Conservation (phyloP, 306 rosid species). For the Carpinus fangiana region DNA sequence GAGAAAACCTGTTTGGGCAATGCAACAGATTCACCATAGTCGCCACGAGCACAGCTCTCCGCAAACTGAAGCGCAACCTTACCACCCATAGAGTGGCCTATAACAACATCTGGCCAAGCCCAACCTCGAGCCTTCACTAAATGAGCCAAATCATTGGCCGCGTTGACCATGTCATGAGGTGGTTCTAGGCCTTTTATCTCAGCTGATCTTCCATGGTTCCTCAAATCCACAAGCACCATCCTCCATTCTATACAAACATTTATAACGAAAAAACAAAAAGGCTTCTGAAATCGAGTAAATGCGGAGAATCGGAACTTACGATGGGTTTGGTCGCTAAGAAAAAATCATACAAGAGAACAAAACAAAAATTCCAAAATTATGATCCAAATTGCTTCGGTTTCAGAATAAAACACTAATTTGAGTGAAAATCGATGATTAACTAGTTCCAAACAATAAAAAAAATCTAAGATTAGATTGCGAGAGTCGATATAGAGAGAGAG, state of each 20-base stretch:
- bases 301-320: neutral
- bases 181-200: conserved; percentile 53
- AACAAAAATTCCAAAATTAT: neutral
- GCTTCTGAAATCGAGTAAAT: neutral
- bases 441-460: neutral
- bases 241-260: conserved; percentile 63
- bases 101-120: conserved; percentile 92
- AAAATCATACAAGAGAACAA: neutral
- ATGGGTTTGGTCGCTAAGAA: no score
- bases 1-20: conserved; percentile 77
- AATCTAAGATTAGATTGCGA: neutral
- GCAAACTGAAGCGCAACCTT: conserved; percentile 76
- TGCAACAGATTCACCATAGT: conserved; percentile 59
- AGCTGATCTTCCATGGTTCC: conserved; percentile 83
- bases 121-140: conserved; percentile 67
- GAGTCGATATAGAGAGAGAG: neutral
- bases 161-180: conserved; percentile 66
- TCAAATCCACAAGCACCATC: conserved; percentile 76
- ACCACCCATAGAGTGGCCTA: conserved; percentile 95
- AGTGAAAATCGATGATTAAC: neutral
- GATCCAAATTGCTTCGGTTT: neutral
- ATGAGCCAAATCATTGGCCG: conserved; percentile 80
- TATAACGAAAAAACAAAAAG: neutral
- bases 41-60: conserved; percentile 60
- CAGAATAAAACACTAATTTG: neutral